Evolutionary conservation across 306 rosid genomes (phyloP), one percentile per base, ranked within the genome.

Genomic region (Prunus padus): DNA sequence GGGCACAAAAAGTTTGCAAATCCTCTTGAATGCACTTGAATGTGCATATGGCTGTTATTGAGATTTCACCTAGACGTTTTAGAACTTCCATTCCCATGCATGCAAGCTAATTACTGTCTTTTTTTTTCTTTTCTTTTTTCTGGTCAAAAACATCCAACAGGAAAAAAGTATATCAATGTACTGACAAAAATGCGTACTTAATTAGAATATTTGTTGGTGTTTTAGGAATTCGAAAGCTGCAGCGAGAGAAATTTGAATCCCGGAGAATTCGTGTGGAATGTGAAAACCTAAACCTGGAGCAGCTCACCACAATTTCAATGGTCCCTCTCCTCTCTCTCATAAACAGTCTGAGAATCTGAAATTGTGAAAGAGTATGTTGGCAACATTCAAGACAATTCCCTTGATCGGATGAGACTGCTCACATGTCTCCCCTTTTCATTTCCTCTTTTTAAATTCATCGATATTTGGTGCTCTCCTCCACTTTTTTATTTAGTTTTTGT

Each of bases 281-380:
- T 52, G 77, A 78, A 78, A 40, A 62, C 77, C 54, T 63, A 12
- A 4, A 47, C 61, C 8, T 55, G 65, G 81, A 77, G 77, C 82
- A 71, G 55, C 56, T 22, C 65, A 52, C 47, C 66, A 61, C 76
- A 70, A 46, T 59, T 8, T 70, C 60, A 23, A 65, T 25, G 65
- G 54, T 31, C 56, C 20, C 25, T 67, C 3, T 5, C 64, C 42
- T 51, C 11, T 45, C 6, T 16, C 72, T 8, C 67, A 44, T 22
- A 69, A 59, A n/a, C 11, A n/a, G 13, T n/a, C 64, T 11, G 7
- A 59, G n/a, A 11, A 20, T 55, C 61, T 20, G 64, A 52, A 76
- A 80, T 70, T 64, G 72, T 46, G 80, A 76, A 76, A 63, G 68
- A 62, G 8, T 20, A 54, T 76, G 84, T 81, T 64, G 77, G 80